Evolutionary conservation across 2,329 filamentous ascomycete species (phyloP), one percentile per base, ranked within the genome.

Genomic region (Ophiostoma piceae): DNA sequence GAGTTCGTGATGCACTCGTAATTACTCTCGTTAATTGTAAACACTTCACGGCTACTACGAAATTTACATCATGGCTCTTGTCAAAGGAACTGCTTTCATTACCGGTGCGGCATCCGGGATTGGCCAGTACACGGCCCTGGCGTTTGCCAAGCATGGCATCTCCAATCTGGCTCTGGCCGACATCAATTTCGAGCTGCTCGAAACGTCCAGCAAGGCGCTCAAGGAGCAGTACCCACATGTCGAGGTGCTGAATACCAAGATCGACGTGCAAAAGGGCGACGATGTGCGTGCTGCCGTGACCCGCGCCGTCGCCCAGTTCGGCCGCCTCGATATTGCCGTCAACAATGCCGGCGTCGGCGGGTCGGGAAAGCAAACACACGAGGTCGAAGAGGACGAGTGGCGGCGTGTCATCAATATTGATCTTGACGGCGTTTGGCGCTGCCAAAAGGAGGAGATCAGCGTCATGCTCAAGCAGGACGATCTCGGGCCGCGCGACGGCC

Each of bases 361-460:
- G 0, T 74, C 74, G 0, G 76, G 79, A 37, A 76, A 74, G 19
- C 76, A 76, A 1, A 86, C 84, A 0, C 80, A 85, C 69, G 79
- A 85, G 70, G 74, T 81, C 57, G 76, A 78, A 0, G 78, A 83
- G 67, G 78, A 79, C 0, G 83, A 85, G 64, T 88, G 84, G 80
- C 75, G 82, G 54, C 78, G 79, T 6, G 79, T 87, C 0, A 73
- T 87, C 2, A 79, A 82, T 70, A 77, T 87, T 65, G 85, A 88
- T 72, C 79, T 86, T 29, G 82, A 82, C 62, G 86, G 85, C 3
- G 82, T 88, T 0, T 87, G 84, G 81, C 77, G 85, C 32, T 87
- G 85, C 72, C 83, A 87, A 74, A 79, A 80, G 67, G 85, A 84
- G 57, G 79, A 88, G 75, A 77, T 87, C 19, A 74, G 75, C 2